Evolutionary conservation across 176 grass and related monocot species (phyloP), one percentile per base, ranked within the genome.

Genomic region (Elymus sibiricus): DNA sequence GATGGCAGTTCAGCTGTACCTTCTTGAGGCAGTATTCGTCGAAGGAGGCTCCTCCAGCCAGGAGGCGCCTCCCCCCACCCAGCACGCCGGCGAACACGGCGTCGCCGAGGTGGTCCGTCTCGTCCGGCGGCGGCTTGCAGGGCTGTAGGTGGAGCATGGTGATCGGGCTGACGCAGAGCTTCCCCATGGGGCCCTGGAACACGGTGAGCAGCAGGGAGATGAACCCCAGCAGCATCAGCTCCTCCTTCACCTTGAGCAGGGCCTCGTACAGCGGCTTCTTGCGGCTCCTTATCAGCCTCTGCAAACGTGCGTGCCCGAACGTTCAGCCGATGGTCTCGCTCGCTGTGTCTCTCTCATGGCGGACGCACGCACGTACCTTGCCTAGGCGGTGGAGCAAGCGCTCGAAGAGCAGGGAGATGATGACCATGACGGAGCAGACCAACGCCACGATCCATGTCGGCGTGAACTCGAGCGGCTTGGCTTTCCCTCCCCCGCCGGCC

Each of bases 151-250:
- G 92, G n/a, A 9, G 15, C 63, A 89, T 92, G 31, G 84, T 0
- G 75, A 81, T 80, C 78, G 78, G 29, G 31, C 0, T 11, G 15
- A 94, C 79, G 88, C 94, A 97, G 53, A 89, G 83, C 78, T 70
- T 89, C 82, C 90, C 85, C 28, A 81, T 90, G 27, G 86, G 4
- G 0, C 86, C 86, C 81, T 97, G 94, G 68, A 94, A 76, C 8
- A 94, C 90, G 71, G 17, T 92, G 86, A 97, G 86, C 90, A 97
- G 32, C 64, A 97, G 90, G 11, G 94, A 94, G 26, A 97, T 94
- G 92, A 97, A 97, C 28, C 94, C 94, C 82, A 97, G 77, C 87
- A 94, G 80, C 94, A 97, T 97, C 86, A 94, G 70, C 87, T 97
- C 94, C 94, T 97, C 92, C 73, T 97, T 97, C 47, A 97, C 90